Conservation (phyloP, 1,284 basidiomycete genomes). For the Porogramme epimiltina region DNA sequence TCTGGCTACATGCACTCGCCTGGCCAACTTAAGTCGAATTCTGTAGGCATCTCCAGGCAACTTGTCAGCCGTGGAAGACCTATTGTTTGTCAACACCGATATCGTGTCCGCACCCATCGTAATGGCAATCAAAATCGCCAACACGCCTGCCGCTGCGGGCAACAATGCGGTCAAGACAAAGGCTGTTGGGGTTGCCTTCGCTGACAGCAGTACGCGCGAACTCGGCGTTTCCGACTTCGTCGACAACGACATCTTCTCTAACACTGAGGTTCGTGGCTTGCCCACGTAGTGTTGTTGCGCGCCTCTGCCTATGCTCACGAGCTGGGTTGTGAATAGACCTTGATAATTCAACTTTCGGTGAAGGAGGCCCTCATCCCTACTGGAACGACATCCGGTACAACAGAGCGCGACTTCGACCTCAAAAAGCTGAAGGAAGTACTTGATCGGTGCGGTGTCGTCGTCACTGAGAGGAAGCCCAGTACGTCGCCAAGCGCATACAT, state of each 20-base stretch:
- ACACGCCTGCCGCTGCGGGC: conserved; percentile 45
- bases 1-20: not conserved
- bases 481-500: conserved; percentile 27
- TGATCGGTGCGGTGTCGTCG: conserved; percentile 89
- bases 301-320: not conserved
- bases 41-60: conserved; percentile 93
- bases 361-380: conserved; percentile 87
- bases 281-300: not conserved
- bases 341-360: conserved; percentile 94
- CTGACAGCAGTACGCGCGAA: conserved; percentile 74
- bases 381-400: conserved; percentile 66
- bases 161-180: conserved; percentile 56
- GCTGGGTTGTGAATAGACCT: conserved; percentile 72
- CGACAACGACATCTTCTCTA: conserved; percentile 96
- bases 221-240: conserved; percentile 86
- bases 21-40: not conserved
- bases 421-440: conserved; percentile 83
- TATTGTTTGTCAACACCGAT: conserved; percentile 87
- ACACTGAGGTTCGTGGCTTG: conserved; percentile 74
- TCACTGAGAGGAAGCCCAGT: conserved; percentile 89
- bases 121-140: conserved; percentile 83
- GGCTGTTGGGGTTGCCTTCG: conserved; percentile 74
- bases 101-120: conserved; percentile 87
- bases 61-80: conserved; percentile 89
- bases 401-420: conserved; percentile 85